Conservation (phyloP, 306 rosid species). For the Casuarina glauca region DNA sequence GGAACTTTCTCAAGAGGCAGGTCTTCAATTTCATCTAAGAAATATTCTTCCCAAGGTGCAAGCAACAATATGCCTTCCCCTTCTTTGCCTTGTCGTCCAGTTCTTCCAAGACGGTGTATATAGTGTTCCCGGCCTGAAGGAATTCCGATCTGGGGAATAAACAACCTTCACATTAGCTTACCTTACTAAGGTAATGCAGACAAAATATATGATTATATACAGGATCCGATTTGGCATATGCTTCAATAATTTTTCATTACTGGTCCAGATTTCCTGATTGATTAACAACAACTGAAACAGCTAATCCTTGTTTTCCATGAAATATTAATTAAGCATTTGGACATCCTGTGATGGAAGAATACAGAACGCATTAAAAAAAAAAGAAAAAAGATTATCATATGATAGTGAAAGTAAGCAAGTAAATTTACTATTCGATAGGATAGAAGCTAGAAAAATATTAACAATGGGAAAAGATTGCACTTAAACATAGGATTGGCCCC, state of each 20-base stretch:
- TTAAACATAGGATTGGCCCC: too few species aligned
- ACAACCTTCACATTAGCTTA: background rate
- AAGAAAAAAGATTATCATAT: too few species aligned
- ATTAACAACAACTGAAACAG: background rate
- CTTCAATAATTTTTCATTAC: background rate
- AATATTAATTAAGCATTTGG: background rate
- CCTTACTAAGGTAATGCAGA: conserved; percentile 15
- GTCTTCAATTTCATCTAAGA: conserved; percentile 73
- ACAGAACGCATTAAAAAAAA: too few species aligned
- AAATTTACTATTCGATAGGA: too few species aligned
- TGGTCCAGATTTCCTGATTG: conserved; percentile 1
- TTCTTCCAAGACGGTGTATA: conserved; percentile 93
- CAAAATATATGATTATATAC: conserved; percentile 4
- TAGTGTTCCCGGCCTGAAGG: conserved; percentile 86
- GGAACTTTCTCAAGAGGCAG: conserved; percentile 66
- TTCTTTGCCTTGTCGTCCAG: conserved; percentile 88
- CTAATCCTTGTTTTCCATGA: background rate
- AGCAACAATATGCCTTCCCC: conserved; percentile 80
- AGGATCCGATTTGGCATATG: conserved; percentile 1
- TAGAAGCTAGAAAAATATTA: too few species aligned
- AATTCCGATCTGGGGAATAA: conserved; percentile 64
- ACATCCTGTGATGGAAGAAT: background rate
- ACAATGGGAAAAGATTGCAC: too few species aligned
- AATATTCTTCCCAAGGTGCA: conserved; percentile 95
- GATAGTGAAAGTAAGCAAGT: too few species aligned